phyloP scores from a whole-genome alignment of 2,329 filamentous ascomycete species.

The Penicillium concentricum region DNA sequence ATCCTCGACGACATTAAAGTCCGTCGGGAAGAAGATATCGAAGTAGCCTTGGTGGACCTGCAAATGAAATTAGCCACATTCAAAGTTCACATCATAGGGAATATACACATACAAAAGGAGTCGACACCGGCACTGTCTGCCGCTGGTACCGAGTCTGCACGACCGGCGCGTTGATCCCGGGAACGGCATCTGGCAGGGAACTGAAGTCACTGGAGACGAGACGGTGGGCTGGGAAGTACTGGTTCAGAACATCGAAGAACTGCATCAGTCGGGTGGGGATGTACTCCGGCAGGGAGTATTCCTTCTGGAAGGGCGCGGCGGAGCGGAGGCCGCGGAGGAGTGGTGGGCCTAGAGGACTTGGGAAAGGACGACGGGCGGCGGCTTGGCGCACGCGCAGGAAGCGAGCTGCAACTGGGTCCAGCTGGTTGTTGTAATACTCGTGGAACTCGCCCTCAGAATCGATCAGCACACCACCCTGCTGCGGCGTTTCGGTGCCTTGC shows the following conservation, averaged over 20 bases:
- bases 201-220: conserved; percentile 90
- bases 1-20: conserved; percentile 86
- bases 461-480: conserved; percentile 87
- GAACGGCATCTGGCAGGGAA: conserved; percentile 75
- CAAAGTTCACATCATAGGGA: background rate
- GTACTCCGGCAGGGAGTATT: conserved; percentile 83
- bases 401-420: conserved; percentile 79
- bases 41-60: conserved; percentile 98
- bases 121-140: conserved; percentile 82
- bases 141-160: conserved; percentile 92
- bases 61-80: conserved; percentile 6
- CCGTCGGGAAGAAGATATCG: conserved; percentile 96
- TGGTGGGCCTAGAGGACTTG: conserved; percentile 46
- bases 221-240: conserved; percentile 85
- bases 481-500: conserved; percentile 71
- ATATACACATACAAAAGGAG: conserved; percentile 69
- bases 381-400: conserved; percentile 83
- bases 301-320: conserved; percentile 67
- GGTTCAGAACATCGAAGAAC: conserved; percentile 88
- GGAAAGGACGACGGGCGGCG: conserved; percentile 53
- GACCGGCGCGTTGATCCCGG: conserved; percentile 86
- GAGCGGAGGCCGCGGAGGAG: conserved; percentile 62
- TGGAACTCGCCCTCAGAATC: conserved; percentile 84
- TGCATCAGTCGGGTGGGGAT: conserved; percentile 93
- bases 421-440: conserved; percentile 80